phyloP scores from a whole-genome alignment of 257 asterid genomes.

The Salvia splendens region DNA sequence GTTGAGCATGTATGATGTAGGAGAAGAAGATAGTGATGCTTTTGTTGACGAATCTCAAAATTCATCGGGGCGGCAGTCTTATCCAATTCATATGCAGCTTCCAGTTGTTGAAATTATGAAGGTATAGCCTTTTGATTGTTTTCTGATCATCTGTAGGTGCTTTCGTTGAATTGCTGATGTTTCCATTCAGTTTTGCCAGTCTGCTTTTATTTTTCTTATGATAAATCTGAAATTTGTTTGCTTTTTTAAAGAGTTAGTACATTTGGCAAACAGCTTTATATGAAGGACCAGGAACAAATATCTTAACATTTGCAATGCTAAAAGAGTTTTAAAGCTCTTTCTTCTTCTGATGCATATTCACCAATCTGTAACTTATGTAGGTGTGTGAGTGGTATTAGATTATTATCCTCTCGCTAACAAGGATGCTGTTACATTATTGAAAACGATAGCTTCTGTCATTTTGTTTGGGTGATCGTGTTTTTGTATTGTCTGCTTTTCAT shows the following conservation, averaged over 20 bases:
- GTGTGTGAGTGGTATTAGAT: neutral
- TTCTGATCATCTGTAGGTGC: conserved; percentile 17
- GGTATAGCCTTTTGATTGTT: conserved; percentile 43
- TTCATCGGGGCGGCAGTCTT: conserved; percentile 57
- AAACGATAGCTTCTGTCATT: neutral
- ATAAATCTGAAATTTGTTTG: conserved; percentile 5
- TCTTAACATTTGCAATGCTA: too few species aligned
- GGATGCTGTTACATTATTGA: neutral
- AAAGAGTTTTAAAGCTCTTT: neutral
- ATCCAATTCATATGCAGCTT: conserved; percentile 67
- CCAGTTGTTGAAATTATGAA: conserved; percentile 84
- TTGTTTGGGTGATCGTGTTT: neutral
- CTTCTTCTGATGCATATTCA: neutral
- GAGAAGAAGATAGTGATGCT: conserved; percentile 75
- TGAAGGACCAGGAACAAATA: neutral
- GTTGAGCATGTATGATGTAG: conserved; percentile 78
- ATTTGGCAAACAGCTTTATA: conserved; percentile 15
- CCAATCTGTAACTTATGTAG: neutral
- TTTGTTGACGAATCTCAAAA: conserved; percentile 61
- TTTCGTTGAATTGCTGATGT: conserved; percentile 24
- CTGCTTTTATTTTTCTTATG: neutral
- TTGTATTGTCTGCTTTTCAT: neutral
- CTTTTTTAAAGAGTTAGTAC: conserved; percentile 4
- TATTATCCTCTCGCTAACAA: neutral
- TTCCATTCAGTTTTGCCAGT: conserved; percentile 9